Evolutionary conservation across 495 filamentous ascomycete genomes (phyloP).

Genomic region (Trichocladium uniseriatum): DNA sequence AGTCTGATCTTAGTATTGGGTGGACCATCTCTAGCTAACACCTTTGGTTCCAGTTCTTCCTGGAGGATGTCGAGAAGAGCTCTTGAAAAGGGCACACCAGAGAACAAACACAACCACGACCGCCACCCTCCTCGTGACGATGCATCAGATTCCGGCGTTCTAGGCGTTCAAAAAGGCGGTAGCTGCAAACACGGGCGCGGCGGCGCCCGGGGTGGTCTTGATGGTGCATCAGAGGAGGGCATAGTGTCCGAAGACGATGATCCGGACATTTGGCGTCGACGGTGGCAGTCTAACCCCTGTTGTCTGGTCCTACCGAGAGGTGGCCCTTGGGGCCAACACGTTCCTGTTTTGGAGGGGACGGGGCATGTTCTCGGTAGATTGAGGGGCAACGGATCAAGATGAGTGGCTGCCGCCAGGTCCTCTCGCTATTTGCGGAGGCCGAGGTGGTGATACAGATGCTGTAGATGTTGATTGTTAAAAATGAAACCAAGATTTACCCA

Average conservation of each 20-base stretch:
- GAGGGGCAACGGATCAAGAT: conserved; percentile 40
- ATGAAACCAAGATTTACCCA: too few species aligned
- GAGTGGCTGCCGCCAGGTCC: conserved; percentile 30
- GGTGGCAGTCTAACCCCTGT: conserved; percentile 45
- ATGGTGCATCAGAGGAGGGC: conserved; percentile 27
- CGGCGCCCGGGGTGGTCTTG: conserved; percentile 25
- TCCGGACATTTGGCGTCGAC: conserved; percentile 32
- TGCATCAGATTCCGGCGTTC: conserved; percentile 36
- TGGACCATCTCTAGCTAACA: conserved; percentile 7
- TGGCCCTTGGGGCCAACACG: neutral
- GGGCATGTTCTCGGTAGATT: conserved; percentile 28
- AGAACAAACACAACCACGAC: conserved; percentile 28
- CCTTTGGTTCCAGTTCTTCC: conserved; percentile 56
- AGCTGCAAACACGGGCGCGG: conserved; percentile 17
- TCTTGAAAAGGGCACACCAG: conserved; percentile 53
- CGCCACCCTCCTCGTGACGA: conserved; percentile 20
- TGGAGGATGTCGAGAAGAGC: conserved; percentile 63
- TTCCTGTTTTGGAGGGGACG: neutral
- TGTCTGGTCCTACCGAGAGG: conserved; percentile 41
- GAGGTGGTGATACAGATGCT: neutral
- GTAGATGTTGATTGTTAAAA: too few species aligned
- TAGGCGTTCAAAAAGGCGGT: conserved; percentile 35
- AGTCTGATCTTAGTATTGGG: conserved; percentile 27
- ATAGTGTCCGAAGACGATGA: conserved; percentile 36
- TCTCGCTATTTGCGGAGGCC: neutral